Conservation (phyloP, 2,329 filamentous ascomycete species). For the Exophiala bonariae region DNA sequence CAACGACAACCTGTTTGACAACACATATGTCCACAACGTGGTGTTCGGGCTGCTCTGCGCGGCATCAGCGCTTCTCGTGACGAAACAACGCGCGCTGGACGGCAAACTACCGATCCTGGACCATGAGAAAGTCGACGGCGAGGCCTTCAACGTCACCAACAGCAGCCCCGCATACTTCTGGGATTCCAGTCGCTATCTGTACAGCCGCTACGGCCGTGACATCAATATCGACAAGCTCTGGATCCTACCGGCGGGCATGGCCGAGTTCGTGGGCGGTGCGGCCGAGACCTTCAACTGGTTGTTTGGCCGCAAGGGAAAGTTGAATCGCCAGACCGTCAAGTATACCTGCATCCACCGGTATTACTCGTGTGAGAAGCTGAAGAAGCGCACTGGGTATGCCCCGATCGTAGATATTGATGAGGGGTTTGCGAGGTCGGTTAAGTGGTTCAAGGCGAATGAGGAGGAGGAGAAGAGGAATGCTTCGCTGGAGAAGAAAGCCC, state of each 20-base stretch:
- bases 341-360: conserved; percentile 52
- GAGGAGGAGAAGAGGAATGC: conserved; percentile 36
- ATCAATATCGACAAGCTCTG: conserved; percentile 44
- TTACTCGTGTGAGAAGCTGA: conserved; percentile 49
- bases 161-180: conserved; percentile 87
- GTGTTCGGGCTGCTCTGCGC: conserved; percentile 83
- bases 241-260: conserved; percentile 40
- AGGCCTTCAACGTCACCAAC: conserved; percentile 90
- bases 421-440: conserved; percentile 46
- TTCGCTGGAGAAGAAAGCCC: conserved; percentile 40
- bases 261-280: conserved; percentile 41
- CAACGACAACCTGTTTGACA: conserved; percentile 70
- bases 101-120: conserved; percentile 63
- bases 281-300: conserved; percentile 44
- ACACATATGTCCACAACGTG: conserved; percentile 68
- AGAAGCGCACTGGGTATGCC: conserved; percentile 44
- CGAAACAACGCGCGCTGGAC: conserved; percentile 44
- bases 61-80: conserved; percentile 68
- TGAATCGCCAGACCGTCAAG: conserved; percentile 45
- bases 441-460: conserved; percentile 29
- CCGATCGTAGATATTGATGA: conserved; percentile 48
- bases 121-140: conserved; percentile 74
- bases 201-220: conserved; percentile 54
- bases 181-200: conserved; percentile 80
- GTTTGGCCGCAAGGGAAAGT: conserved; percentile 46